phyloP scores from a whole-genome alignment of 2,329 filamentous ascomycete genomes.

The Penicillium paneum region DNA sequence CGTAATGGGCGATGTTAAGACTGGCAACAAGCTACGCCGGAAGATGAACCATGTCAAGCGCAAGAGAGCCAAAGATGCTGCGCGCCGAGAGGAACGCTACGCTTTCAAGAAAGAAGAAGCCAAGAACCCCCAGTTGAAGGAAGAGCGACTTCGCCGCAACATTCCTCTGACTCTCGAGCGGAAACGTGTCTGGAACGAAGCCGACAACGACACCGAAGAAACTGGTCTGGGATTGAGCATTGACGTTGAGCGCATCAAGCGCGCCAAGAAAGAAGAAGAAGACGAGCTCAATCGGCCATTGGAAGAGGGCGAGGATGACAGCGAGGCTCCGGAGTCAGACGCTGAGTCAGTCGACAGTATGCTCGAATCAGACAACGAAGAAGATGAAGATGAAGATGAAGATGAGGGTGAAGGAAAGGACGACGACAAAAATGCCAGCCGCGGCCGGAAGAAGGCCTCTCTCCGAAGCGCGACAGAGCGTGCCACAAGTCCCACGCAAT shows the following conservation, averaged over 20 bases:
- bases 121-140: slow-evolving; percentile 72
- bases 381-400: slow-evolving; percentile 44
- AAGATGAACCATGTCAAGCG: slow-evolving; percentile 74
- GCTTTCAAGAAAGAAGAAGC: slow-evolving; percentile 79
- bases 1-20: slow-evolving; percentile 51
- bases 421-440: slow-evolving; percentile 31
- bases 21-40: slow-evolving; percentile 75
- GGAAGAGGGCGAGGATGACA: slow-evolving; percentile 48
- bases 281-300: slow-evolving; percentile 37
- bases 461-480: slow-evolving; percentile 45
- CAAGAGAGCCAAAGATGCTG: slow-evolving; percentile 72
- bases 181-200: slow-evolving; percentile 87
- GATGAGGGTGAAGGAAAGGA: slow-evolving; percentile 49
- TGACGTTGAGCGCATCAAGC: slow-evolving; percentile 49
- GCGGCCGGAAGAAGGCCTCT: slow-evolving; percentile 34
- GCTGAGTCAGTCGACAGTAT: slow-evolving; percentile 70
- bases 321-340: slow-evolving; percentile 47
- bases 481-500: slow-evolving; percentile 54
- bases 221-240: slow-evolving; percentile 46
- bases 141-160: slow-evolving; percentile 71
- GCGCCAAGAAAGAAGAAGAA: slow-evolving; percentile 47
- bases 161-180: slow-evolving; percentile 77
- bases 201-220: slow-evolving; percentile 52
- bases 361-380: slow-evolving; percentile 57
- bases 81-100: slow-evolving; percentile 73